These are phyloP conservation scores for Ophiostoma sp. DNA, from an alignment of 2,329 filamentous ascomycete species.

Conservation along the genomic window DNA sequence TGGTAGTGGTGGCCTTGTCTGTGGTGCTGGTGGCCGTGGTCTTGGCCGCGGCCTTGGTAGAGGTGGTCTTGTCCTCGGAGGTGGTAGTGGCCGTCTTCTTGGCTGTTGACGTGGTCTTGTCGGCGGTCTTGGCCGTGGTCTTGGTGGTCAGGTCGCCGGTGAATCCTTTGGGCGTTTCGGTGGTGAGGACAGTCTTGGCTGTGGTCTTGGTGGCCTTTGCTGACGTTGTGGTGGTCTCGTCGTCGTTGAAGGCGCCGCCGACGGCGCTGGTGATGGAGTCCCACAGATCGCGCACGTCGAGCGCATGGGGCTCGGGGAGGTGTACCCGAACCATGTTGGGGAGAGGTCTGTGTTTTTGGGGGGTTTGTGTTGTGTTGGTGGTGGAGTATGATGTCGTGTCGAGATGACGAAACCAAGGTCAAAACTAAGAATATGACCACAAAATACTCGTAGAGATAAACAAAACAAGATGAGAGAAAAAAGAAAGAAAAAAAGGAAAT, in stretches of 20 bases:
- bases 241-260: constrained; percentile 22
- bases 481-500: constrained; percentile 4
- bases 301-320: constrained; percentile 10
- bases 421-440: background rate
- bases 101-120: constrained; percentile 17
- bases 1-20: background rate
- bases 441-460: background rate
- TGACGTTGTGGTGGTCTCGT: constrained; percentile 13
- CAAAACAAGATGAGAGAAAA: background rate
- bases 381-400: constrained; percentile 5
- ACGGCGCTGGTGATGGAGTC: constrained; percentile 25
- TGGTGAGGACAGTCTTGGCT: constrained; percentile 16
- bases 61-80: constrained; percentile 7
- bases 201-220: constrained; percentile 13
- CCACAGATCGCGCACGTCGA: constrained; percentile 20
- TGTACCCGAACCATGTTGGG: constrained; percentile 8
- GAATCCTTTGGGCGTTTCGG: constrained; percentile 7
- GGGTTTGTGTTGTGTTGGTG: background rate
- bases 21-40: constrained; percentile 6
- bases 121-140: constrained; percentile 13
- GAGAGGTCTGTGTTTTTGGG: background rate
- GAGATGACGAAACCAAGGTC: background rate
- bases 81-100: constrained; percentile 10
- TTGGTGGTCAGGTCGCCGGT: constrained; percentile 19
- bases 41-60: constrained; percentile 8